These are phyloP conservation scores for Penicillium riverlandense DNA, from an alignment of 495 filamentous ascomycete species.

Conservation along the genomic window DNA sequence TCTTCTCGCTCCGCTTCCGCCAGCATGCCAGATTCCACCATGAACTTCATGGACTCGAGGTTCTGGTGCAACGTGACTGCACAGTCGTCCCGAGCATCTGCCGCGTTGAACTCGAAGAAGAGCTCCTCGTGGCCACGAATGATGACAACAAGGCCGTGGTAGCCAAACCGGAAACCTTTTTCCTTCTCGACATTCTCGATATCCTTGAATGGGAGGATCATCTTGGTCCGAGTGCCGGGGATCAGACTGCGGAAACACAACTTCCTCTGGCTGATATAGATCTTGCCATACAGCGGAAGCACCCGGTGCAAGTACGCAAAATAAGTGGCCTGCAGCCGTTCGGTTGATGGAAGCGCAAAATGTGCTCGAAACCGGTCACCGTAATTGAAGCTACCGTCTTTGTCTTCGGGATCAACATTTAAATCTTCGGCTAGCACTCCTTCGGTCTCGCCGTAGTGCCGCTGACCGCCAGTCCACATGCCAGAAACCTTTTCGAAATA, in stretches of 20 bases:
- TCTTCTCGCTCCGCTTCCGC: slow-evolving; percentile 62
- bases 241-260: slow-evolving; percentile 92
- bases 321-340: slow-evolving; percentile 85
- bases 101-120: slow-evolving; percentile 85
- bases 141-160: slow-evolving; percentile 83
- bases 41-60: slow-evolving; percentile 63
- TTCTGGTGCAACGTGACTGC: slow-evolving; percentile 69
- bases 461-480: slow-evolving; percentile 90
- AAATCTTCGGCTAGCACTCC: slow-evolving; percentile 57
- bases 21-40: slow-evolving; percentile 65
- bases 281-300: slow-evolving; percentile 90
- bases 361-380: slow-evolving; percentile 78
- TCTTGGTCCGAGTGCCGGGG: slow-evolving; percentile 84
- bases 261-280: slow-evolving; percentile 84
- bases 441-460: slow-evolving; percentile 76
- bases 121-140: slow-evolving; percentile 93
- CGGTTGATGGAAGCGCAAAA: slow-evolving; percentile 78
- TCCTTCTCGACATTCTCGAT: slow-evolving; percentile 93
- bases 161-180: slow-evolving; percentile 89
- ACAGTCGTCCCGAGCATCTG: slow-evolving; percentile 81
- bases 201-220: slow-evolving; percentile 86
- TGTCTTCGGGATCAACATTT: slow-evolving; percentile 57
- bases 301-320: slow-evolving; percentile 84
- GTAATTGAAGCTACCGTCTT: slow-evolving; percentile 53
- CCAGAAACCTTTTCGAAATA: slow-evolving; percentile 96